Percentiles rank a stretch among this genome's conserved stretches.
Evolutionary conservation across 2,329 filamentous ascomycete genomes (phyloP).

Genomic region (Dothideomycetes sp.): DNA sequence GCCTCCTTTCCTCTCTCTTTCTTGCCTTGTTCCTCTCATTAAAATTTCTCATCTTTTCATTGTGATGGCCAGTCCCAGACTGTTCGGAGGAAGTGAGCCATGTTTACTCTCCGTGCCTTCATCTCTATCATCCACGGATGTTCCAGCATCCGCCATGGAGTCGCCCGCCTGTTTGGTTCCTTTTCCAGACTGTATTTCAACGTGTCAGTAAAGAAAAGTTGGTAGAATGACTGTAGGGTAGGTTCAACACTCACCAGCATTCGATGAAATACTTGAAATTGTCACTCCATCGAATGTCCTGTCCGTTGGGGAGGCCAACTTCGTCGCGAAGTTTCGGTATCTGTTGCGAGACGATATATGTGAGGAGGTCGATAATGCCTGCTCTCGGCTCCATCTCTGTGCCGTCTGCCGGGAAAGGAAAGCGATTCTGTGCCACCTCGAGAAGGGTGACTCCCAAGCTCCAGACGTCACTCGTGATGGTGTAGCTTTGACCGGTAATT

Average conservation of each 20-base stretch:
- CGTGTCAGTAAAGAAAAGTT: background rate
- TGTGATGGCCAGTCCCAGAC: slow-evolving; percentile 84
- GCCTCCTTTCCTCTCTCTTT: background rate
- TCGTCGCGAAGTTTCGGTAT: slow-evolving; percentile 96
- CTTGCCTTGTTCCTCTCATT: background rate
- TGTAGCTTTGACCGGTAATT: slow-evolving; percentile 95
- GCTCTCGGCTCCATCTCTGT: slow-evolving; percentile 91
- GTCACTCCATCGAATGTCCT: slow-evolving; percentile 85
- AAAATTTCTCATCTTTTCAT: background rate
- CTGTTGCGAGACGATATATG: slow-evolving; percentile 91
- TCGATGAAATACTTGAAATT: slow-evolving; percentile 99
- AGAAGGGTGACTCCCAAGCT: slow-evolving; percentile 90
- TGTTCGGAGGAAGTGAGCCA: slow-evolving; percentile 84
- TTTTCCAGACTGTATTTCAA: slow-evolving; percentile 79
- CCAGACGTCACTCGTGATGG: slow-evolving; percentile 98
- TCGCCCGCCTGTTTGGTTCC: slow-evolving; percentile 73
- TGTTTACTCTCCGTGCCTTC: slow-evolving; percentile 91
- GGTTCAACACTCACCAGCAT: slow-evolving; percentile 69
- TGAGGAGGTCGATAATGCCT: slow-evolving; percentile 86
- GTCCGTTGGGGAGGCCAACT: slow-evolving; percentile 45
- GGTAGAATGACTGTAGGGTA: slow-evolving; percentile 14
- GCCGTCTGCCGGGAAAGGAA: slow-evolving; percentile 94
- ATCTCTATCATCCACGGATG: slow-evolving; percentile 99
- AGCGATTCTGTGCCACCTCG: slow-evolving; percentile 98
- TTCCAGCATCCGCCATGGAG: slow-evolving; percentile 97